phyloP scores from a whole-genome alignment of 2,329 filamentous ascomycete species.

The Talaromyces sp. region DNA sequence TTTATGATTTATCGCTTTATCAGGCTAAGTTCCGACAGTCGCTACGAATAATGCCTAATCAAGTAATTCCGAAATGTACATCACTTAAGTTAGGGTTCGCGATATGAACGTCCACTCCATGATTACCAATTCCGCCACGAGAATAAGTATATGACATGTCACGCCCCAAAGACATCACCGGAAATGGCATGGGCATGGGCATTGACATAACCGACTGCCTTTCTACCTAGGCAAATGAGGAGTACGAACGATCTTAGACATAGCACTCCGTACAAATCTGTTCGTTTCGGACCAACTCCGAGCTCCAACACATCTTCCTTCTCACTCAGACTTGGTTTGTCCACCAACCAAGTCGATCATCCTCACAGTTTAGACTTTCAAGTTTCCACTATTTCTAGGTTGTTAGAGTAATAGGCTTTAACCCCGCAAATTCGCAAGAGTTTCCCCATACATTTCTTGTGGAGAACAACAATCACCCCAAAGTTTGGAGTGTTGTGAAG shows the following conservation, averaged over 20 bases:
- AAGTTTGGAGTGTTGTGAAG: not conserved
- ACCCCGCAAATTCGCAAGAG: not conserved
- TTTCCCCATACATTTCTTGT: not conserved
- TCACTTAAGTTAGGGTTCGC: not conserved
- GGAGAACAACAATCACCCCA: not conserved
- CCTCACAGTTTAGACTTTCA: not conserved
- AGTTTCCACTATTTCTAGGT: not conserved
- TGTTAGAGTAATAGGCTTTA: not conserved
- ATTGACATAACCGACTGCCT: not conserved
- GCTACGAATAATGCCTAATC: not conserved
- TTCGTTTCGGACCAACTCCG: not conserved
- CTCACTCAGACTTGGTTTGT: not conserved
- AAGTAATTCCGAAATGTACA: too few relatives aligned
- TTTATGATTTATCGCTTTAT: too few relatives aligned
- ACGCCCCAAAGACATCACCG: not conserved
- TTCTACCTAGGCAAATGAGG: not conserved
- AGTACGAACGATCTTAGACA: not conserved
- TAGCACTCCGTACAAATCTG: not conserved
- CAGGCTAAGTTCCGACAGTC: not conserved
- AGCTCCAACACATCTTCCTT: not conserved
- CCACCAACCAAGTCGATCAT: not conserved
- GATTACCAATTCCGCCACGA: not conserved
- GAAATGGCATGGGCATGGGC: too few relatives aligned
- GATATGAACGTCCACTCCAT: not conserved
- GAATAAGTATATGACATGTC: not conserved